Evolutionary conservation across 1,284 basidiomycete species (phyloP), one percentile per base, ranked within the genome.

Genomic region (Fomitopsis schrenkii): DNA sequence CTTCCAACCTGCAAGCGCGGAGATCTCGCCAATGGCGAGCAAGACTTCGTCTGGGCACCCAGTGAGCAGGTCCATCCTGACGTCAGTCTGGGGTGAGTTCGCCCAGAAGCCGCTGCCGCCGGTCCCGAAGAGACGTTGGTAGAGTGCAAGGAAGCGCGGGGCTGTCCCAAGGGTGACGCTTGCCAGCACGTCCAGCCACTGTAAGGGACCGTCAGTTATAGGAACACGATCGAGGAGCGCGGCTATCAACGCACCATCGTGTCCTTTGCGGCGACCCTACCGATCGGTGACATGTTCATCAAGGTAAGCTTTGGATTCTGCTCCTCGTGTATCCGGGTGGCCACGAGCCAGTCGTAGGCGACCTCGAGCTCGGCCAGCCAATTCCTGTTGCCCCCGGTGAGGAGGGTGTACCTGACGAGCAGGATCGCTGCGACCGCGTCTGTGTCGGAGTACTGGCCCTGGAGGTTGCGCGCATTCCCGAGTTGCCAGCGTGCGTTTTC

Each of bases 111-210:
- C 76, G 15, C 70, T 73, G 59, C 48, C 75, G 1, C 58, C 67
- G 12, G 68, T 74, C 15, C 77, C 76, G 64, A 82, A 78, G 58
- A 93, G 75, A 26, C 82, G 82, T 67, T 84, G 83, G 76, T 89
- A 89, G 46, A 91, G 78, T 33, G 75, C 71, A 45, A 90, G 75
- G 72, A 88, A 90, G 66, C 83, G 86, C 33, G 91, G 88, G 15
- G 85, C 78, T 56, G 82, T 81, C 67, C 79, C 76, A 60, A 83
- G 72, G 30, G 85, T 86, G 58, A 91, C 72, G 67, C 85, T 85
- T 54, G 88, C 81, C 71, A 91, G 82, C 63, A 90, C 82, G 70
- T 93, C 90, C 60, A 90, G 76, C 85, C 88, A 91, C 91, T 93
- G 22, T 26, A 69, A 48, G 36, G 8, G 48, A 12, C 45, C 26